Conservation (phyloP, 2,329 filamentous ascomycete species). For the Beauveria varroae region DNA sequence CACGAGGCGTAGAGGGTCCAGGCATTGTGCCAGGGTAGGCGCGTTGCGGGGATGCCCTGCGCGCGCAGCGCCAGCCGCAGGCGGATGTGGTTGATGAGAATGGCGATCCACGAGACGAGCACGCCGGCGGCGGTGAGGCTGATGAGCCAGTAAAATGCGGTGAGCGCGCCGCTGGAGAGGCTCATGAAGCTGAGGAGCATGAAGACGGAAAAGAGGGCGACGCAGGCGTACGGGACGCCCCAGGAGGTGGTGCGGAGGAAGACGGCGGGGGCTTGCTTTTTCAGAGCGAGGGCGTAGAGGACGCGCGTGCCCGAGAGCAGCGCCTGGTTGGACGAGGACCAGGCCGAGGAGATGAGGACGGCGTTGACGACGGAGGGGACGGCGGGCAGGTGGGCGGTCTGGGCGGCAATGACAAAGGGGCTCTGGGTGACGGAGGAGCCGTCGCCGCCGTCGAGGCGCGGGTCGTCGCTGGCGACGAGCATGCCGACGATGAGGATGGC, state of each 20-base stretch:
- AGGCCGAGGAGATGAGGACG: constrained; percentile 64
- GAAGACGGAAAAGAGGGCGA: constrained; percentile 45
- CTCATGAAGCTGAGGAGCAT: constrained; percentile 52
- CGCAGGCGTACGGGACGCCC: constrained; percentile 55
- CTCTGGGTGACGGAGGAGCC: constrained; percentile 38
- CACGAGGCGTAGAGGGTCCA: constrained; percentile 58
- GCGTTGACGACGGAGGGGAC: constrained; percentile 71
- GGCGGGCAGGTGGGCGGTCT: constrained; percentile 57
- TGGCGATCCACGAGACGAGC: constrained; percentile 54
- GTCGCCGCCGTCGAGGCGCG: constrained; percentile 40
- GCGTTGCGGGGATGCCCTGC: constrained; percentile 42
- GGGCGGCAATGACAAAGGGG: constrained; percentile 67
- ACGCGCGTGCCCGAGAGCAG: constrained; percentile 53
- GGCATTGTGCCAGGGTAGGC: constrained; percentile 55
- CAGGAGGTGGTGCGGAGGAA: constrained; percentile 52
- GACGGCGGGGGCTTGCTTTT: constrained; percentile 49
- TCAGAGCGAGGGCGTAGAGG: constrained; percentile 51
- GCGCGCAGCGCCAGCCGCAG: constrained; percentile 45
- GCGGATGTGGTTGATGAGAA: constrained; percentile 53
- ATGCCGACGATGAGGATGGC: constrained; percentile 64
- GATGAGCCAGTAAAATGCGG: constrained; percentile 60
- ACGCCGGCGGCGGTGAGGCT: constrained; percentile 55
- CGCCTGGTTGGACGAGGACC: constrained; percentile 61
- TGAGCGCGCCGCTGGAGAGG: constrained; percentile 49
- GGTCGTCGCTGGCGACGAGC: constrained; percentile 52